Percentiles rank a stretch among this genome's conserved stretches.
phyloP scores from a whole-genome alignment of 805 yeast genomes.

The Metschnikowia picachoensis region DNA sequence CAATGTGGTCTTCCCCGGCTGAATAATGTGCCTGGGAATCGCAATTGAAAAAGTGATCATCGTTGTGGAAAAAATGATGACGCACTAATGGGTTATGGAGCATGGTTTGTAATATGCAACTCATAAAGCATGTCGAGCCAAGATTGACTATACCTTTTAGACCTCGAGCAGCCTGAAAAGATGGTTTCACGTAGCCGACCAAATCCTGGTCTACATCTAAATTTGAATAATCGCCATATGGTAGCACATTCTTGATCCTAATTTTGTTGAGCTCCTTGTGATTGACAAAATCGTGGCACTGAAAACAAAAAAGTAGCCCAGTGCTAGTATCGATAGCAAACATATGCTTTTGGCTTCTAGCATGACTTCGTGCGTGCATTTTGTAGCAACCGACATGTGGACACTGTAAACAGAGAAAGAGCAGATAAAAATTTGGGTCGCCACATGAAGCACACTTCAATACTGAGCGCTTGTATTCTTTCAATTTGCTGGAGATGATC shows the following conservation, averaged over 20 bases:
- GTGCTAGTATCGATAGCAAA: slow-evolving; percentile 58
- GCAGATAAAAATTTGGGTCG: slow-evolving; percentile 38
- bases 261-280: slow-evolving; percentile 55
- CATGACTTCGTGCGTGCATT: slow-evolving; percentile 32
- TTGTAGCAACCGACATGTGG: slow-evolving; percentile 69
- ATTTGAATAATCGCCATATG: not conserved
- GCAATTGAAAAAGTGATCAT: slow-evolving; percentile 60
- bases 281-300: slow-evolving; percentile 69
- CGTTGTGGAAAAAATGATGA: slow-evolving; percentile 66
- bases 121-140: slow-evolving; percentile 98
- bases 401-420: slow-evolving; percentile 69
- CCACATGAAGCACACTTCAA: slow-evolving; percentile 52
- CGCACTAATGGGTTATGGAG: slow-evolving; percentile 88
- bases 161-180: slow-evolving; percentile 63
- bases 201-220: not conserved
- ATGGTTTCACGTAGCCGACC: slow-evolving; percentile 34
- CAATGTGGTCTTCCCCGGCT: slow-evolving; percentile 19
- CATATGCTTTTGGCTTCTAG: slow-evolving; percentile 30
- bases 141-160: slow-evolving; percentile 84
- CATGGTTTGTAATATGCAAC: slow-evolving; percentile 83
- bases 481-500: slow-evolving; percentile 35
- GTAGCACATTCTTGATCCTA: slow-evolving; percentile 26
- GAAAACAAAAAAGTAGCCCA: slow-evolving; percentile 73
- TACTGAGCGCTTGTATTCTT: slow-evolving; percentile 40
- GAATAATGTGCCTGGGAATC: slow-evolving; percentile 26